Conservation (phyloP, 1,284 basidiomycete genomes). For the Nidula niveotomentosa region DNA sequence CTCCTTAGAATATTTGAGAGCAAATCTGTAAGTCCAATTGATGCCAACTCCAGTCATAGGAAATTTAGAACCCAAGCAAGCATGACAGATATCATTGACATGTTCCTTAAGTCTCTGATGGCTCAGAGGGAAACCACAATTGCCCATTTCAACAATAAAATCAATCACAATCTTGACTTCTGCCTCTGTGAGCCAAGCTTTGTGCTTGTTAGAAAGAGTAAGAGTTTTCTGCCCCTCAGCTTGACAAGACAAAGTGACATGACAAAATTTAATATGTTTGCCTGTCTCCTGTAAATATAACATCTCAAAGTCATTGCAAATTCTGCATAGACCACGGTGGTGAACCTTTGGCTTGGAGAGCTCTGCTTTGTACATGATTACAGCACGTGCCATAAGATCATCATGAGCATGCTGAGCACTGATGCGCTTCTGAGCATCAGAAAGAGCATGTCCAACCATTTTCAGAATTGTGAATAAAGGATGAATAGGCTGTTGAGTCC, state of each 20-base stretch:
- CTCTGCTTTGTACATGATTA: conserved; percentile 6
- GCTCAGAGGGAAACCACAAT: too few species aligned
- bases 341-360: conserved; percentile 4
- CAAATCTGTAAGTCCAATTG: conserved; percentile 32
- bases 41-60: conserved; percentile 24
- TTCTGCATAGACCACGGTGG: conserved; percentile 1
- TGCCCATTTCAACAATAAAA: conserved; percentile 24
- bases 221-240: conserved; percentile 9
- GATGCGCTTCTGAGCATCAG: background rate
- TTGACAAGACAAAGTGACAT: conserved; percentile 12
- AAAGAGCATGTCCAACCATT: background rate
- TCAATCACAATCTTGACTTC: conserved; percentile 25
- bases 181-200: conserved; percentile 18
- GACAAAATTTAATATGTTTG: conserved; percentile 10
- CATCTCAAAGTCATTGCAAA: conserved; percentile 12
- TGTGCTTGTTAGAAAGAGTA: conserved; percentile 17
- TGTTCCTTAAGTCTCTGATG: conserved; percentile 28
- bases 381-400: conserved; percentile 8
- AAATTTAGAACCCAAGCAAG: conserved; percentile 21
- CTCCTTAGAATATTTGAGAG: conserved; percentile 21
- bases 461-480: background rate
- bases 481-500: background rate
- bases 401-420: background rate
- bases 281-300: conserved; percentile 11
- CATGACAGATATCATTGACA: conserved; percentile 22